phyloP scores from a whole-genome alignment of 768 basidiomycete species.

The Podaxis mareebaensis region DNA sequence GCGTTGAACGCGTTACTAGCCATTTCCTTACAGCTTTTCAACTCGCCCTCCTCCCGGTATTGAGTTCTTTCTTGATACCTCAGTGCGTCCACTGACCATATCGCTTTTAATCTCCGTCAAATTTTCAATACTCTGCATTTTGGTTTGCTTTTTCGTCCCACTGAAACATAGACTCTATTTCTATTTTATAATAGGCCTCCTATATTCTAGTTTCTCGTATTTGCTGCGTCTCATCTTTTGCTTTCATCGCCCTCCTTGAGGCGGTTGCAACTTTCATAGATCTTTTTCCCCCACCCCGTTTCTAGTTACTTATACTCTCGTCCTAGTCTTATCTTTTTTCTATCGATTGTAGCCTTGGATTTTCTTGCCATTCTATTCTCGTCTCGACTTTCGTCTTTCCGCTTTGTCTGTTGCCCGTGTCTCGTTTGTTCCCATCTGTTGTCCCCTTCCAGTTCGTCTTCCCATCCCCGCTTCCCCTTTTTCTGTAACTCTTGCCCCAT shows the following conservation, averaged over 20 bases:
- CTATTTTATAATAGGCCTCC: constrained; percentile 18
- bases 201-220: constrained; percentile 8
- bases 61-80: constrained; percentile 17
- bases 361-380: constrained; percentile 13
- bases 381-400: background rate
- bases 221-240: background rate
- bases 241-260: constrained; percentile 19
- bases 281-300: constrained; percentile 14
- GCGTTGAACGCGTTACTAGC: background rate
- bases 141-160: constrained; percentile 14
- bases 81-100: constrained; percentile 29
- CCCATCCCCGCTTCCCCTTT: constrained; percentile 12
- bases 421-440: background rate
- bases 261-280: constrained; percentile 13
- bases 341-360: constrained; percentile 22
- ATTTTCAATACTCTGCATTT: constrained; percentile 24
- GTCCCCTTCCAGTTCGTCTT: constrained; percentile 15
- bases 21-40: background rate
- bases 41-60: constrained; percentile 1
- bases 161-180: constrained; percentile 18
- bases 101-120: constrained; percentile 28
- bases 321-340: constrained; percentile 7
- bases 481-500: constrained; percentile 14
- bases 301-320: background rate
- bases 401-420: background rate